Conservation (phyloP, 1,139 yeast species). For the Ogataea hybrid region DNA sequence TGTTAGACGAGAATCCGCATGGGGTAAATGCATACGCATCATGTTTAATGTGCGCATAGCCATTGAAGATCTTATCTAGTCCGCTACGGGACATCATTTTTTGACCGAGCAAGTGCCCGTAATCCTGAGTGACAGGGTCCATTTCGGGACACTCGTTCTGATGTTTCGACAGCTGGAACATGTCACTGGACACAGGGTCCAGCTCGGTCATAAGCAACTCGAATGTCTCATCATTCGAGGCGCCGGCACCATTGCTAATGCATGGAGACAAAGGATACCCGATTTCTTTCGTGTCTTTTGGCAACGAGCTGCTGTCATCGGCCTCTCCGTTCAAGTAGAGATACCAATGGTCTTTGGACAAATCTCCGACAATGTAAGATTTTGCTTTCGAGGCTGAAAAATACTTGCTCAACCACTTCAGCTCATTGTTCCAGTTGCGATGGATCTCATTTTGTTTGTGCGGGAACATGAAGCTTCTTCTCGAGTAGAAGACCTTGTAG, state of each 20-base stretch:
- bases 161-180: slow-evolving; percentile 41
- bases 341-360: slow-evolving; percentile 87
- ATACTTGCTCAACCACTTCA: slow-evolving; percentile 59
- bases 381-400: slow-evolving; percentile 55
- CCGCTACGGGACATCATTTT: slow-evolving; percentile 62
- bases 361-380: slow-evolving; percentile 80
- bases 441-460: slow-evolving; percentile 80
- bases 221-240: slow-evolving; percentile 63
- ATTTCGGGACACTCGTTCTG: slow-evolving; percentile 31
- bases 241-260: slow-evolving; percentile 7
- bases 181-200: slow-evolving; percentile 53
- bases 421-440: slow-evolving; percentile 81
- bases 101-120: slow-evolving; percentile 76
- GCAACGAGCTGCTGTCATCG: neutral
- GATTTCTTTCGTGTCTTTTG: slow-evolving; percentile 2
- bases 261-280: slow-evolving; percentile 23
- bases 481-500: slow-evolving; percentile 78
- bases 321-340: slow-evolving; percentile 49
- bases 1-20: slow-evolving; percentile 92
- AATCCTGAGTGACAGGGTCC: slow-evolving; percentile 53
- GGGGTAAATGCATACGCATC: slow-evolving; percentile 96
- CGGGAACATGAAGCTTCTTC: slow-evolving; percentile 93
- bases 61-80: slow-evolving; percentile 55
- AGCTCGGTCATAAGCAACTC: slow-evolving; percentile 92
- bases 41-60: slow-evolving; percentile 41